Conservation (phyloP, 208 protist species). For the Kentomonas sorsogonicus region DNA sequence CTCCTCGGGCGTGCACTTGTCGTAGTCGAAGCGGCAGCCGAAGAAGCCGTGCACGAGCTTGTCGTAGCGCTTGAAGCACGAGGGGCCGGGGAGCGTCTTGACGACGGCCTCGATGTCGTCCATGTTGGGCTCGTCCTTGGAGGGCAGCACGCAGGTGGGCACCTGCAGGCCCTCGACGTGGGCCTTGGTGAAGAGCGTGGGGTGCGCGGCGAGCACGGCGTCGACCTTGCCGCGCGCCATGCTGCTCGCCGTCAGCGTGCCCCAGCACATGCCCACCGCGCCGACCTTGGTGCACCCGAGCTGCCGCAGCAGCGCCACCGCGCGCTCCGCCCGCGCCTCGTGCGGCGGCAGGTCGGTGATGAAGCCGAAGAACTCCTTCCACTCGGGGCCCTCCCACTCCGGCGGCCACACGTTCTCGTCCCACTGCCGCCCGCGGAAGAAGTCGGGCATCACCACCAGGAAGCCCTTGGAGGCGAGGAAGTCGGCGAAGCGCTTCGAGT, state of each 20-base stretch:
- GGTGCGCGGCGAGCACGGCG: slow-evolving; percentile 27
- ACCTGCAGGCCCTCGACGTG: slow-evolving; percentile 12
- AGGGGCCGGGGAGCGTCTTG: slow-evolving; percentile 14
- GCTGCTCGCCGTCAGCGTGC: slow-evolving; percentile 18
- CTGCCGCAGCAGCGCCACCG: slow-evolving; percentile 22
- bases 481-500: slow-evolving; percentile 42
- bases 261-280: slow-evolving; percentile 56
- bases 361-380: slow-evolving; percentile 17
- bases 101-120: slow-evolving; percentile 29
- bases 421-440: slow-evolving; percentile 35
- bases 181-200: slow-evolving; percentile 18
- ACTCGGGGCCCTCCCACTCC: slow-evolving; percentile 25
- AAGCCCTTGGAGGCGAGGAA: slow-evolving; percentile 33
- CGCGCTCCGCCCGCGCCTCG: slow-evolving; percentile 17
- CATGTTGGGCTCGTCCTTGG: slow-evolving; percentile 34
- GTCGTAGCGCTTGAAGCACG: slow-evolving; percentile 34
- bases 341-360: slow-evolving; percentile 20
- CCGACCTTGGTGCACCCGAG: slow-evolving; percentile 36
- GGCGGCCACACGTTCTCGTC: slow-evolving; percentile 23
- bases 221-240: slow-evolving; percentile 22
- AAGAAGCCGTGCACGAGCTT: slow-evolving; percentile 49
- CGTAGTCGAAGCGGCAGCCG: slow-evolving; percentile 31
- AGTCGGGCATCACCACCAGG: slow-evolving; percentile 61
- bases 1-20: slow-evolving; percentile 21
- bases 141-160: slow-evolving; percentile 32